Percentiles rank a stretch among this genome's conserved stretches.
Evolutionary conservation across 2,329 filamentous ascomycete genomes (phyloP).

Genomic region (Colletotrichum sublineola): DNA sequence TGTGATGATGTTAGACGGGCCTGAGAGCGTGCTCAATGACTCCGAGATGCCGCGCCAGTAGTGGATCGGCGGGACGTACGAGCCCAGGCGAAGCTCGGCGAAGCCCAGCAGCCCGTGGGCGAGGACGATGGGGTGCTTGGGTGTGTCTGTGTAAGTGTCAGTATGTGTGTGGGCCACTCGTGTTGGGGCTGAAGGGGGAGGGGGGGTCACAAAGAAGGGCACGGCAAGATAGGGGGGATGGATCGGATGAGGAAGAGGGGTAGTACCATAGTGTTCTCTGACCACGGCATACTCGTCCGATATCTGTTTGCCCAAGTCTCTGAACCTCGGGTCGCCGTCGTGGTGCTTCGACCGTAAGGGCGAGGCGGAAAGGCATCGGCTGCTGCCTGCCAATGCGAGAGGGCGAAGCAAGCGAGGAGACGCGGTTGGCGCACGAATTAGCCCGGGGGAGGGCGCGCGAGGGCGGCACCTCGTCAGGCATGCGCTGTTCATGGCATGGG

Average conservation of each 20-base stretch:
- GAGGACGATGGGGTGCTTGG: constrained; percentile 73
- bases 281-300: constrained; percentile 62
- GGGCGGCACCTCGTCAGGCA: constrained; percentile 34
- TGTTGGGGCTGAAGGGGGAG: background rate
- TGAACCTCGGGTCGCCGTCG: constrained; percentile 54
- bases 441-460: constrained; percentile 19
- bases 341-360: constrained; percentile 22
- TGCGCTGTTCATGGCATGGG: constrained; percentile 39
- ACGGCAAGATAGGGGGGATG: constrained; percentile 13
- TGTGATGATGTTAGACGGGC: constrained; percentile 69
- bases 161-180: constrained; percentile 25
- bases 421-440: constrained; percentile 37
- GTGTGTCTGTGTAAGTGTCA: constrained; percentile 58
- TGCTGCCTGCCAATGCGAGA: constrained; percentile 22
- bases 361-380: constrained; percentile 28
- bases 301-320: constrained; percentile 57
- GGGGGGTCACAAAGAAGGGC: background rate
- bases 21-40: constrained; percentile 64
- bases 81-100: constrained; percentile 66
- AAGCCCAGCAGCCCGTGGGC: constrained; percentile 76
- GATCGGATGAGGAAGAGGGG: constrained; percentile 10
- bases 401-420: constrained; percentile 31
- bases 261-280: constrained; percentile 59
- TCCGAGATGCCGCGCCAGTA: constrained; percentile 77
- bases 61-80: constrained; percentile 67